Percentiles rank a stretch among this genome's conserved stretches.
These are phyloP conservation scores for Garcia nutans DNA, from an alignment of 345 rosid genomes.

Conservation along the genomic window DNA sequence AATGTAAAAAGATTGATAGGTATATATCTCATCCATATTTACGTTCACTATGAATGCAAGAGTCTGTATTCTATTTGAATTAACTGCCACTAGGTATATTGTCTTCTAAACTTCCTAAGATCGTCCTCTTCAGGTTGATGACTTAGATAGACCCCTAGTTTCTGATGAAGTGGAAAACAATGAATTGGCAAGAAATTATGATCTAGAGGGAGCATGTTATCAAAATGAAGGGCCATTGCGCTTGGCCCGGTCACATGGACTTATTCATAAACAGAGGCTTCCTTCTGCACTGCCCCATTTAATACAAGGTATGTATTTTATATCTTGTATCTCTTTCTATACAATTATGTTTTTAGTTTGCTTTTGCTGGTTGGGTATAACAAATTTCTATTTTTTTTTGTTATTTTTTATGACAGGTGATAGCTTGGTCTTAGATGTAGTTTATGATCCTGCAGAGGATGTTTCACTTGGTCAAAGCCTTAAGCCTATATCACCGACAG, in stretches of 20 bases:
- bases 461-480: slow-evolving; percentile 64
- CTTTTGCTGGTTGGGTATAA: background rate
- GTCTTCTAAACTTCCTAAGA: slow-evolving; percentile 16
- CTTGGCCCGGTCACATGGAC: slow-evolving; percentile 51
- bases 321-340: slow-evolving; percentile 3
- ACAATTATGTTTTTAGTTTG: slow-evolving; percentile 12
- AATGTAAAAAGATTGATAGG: background rate
- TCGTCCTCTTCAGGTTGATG: slow-evolving; percentile 44
- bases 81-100: background rate
- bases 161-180: slow-evolving; percentile 51
- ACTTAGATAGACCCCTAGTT: slow-evolving; percentile 73
- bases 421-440: slow-evolving; percentile 59
- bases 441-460: slow-evolving; percentile 55
- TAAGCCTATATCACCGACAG: slow-evolving; percentile 40
- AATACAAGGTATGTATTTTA: slow-evolving; percentile 38
- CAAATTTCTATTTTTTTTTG: slow-evolving; percentile 6
- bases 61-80: background rate
- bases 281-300: slow-evolving; percentile 48
- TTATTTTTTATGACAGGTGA: slow-evolving; percentile 45
- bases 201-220: slow-evolving; percentile 64
- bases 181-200: slow-evolving; percentile 56
- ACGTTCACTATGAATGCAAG: background rate
- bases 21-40: background rate
- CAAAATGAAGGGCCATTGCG: slow-evolving; percentile 60
- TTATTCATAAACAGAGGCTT: slow-evolving; percentile 65